Conservation (phyloP, 1,284 basidiomycete species). For the Agaricales sp. region DNA sequence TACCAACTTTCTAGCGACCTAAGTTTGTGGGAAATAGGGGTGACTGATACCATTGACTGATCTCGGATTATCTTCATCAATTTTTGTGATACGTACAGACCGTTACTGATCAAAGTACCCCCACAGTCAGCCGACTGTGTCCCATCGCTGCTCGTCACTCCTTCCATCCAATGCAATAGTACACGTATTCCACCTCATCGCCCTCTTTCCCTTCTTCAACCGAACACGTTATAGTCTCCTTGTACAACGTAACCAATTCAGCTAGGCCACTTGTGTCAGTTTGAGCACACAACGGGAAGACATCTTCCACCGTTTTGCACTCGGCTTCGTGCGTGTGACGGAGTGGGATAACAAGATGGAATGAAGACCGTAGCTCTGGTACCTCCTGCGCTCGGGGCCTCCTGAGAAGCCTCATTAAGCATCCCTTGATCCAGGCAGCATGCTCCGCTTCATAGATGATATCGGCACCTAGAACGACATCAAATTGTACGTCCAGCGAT, state of each 20-base stretch:
- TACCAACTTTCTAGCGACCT: too few species aligned
- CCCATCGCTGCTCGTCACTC: too few species aligned
- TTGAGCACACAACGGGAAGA: slow-evolving; percentile 32
- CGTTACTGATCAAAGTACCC: too few species aligned
- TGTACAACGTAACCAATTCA: slow-evolving; percentile 32
- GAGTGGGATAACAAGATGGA: slow-evolving; percentile 70
- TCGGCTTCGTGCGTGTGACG: slow-evolving; percentile 56
- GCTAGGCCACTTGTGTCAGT: slow-evolving; percentile 4
- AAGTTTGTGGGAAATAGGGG: too few species aligned
- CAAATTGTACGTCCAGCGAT: slow-evolving; percentile 37
- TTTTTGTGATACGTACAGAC: too few species aligned
- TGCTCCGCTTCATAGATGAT: slow-evolving; percentile 67
- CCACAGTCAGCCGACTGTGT: too few species aligned
- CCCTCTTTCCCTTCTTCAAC: slow-evolving; percentile 23
- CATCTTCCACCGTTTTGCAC: slow-evolving; percentile 42
- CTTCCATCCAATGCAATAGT: slow-evolving; percentile 58
- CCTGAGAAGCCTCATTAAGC: slow-evolving; percentile 44
- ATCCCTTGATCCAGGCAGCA: slow-evolving; percentile 53
- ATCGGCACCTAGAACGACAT: slow-evolving; percentile 66
- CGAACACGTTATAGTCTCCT: slow-evolving; percentile 46
- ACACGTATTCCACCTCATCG: slow-evolving; percentile 50
- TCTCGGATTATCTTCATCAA: too few species aligned
- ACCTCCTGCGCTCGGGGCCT: slow-evolving; percentile 22
- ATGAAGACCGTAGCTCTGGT: slow-evolving; percentile 21
- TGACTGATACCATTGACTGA: too few species aligned